Conservation (phyloP, 768 basidiomycete genomes). For the Amanita pseudoporphyria region DNA sequence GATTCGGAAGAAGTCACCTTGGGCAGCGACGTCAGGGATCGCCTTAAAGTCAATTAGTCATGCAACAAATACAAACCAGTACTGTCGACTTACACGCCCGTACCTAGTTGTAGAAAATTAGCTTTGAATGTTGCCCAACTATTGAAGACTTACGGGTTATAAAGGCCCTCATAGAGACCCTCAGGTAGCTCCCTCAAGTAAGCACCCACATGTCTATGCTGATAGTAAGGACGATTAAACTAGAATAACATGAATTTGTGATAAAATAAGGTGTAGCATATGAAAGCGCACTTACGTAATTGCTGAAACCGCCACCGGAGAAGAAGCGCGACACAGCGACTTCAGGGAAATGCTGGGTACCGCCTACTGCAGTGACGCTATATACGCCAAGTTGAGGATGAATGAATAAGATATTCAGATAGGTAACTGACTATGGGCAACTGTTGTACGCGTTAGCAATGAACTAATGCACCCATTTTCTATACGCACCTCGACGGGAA, state of each 20-base stretch:
- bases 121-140: background rate
- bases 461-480: constrained; percentile 19
- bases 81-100: constrained; percentile 38
- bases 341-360: constrained; percentile 44
- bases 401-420: background rate
- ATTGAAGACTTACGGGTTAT: constrained; percentile 33
- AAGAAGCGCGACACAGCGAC: constrained; percentile 38
- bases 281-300: constrained; percentile 33
- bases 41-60: constrained; percentile 24
- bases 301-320: constrained; percentile 69
- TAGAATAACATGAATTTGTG: constrained; percentile 3
- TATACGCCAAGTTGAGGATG: background rate
- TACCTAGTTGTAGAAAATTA: constrained; percentile 19
- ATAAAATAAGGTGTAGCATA: too few relatives aligned
- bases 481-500: constrained; percentile 46
- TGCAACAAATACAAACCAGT: background rate
- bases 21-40: constrained; percentile 61
- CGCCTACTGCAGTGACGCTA: constrained; percentile 66
- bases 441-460: constrained; percentile 9
- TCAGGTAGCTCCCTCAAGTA: constrained; percentile 30
- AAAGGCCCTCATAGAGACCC: constrained; percentile 40
- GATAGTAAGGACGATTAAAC: constrained; percentile 26
- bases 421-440: constrained; percentile 36
- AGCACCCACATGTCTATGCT: constrained; percentile 26
- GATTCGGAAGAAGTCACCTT: constrained; percentile 39